Evolutionary conservation across 1,139 yeast genomes (phyloP).

Genomic region (Candida smagusa): DNA sequence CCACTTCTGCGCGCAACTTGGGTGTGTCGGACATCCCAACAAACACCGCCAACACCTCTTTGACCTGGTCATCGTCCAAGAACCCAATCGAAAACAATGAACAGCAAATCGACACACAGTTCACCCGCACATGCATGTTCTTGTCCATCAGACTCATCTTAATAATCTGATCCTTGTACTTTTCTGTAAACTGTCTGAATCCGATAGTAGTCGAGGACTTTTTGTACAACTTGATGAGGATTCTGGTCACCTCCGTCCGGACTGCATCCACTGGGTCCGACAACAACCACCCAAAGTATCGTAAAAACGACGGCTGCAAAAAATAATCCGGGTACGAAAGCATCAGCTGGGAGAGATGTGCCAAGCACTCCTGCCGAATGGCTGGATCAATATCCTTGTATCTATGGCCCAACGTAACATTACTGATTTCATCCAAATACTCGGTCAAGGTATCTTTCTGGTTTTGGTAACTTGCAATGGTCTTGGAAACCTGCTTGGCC

Average conservation of each 20-base stretch:
- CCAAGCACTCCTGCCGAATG: constrained; percentile 68
- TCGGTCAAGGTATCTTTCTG: constrained; percentile 54
- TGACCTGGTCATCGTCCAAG: constrained; percentile 41
- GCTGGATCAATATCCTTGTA: constrained; percentile 76
- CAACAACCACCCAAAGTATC: constrained; percentile 81
- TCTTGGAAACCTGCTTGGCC: constrained; percentile 35
- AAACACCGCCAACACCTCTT: constrained; percentile 7
- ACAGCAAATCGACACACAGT: constrained; percentile 51
- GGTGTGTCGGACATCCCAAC: constrained; percentile 16
- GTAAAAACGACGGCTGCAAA: constrained; percentile 63
- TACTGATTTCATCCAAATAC: constrained; percentile 63
- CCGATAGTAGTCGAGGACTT: constrained; percentile 30
- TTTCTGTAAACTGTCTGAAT: constrained; percentile 67
- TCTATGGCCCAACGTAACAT: constrained; percentile 68
- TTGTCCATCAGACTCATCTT: constrained; percentile 47
- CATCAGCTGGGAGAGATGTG: constrained; percentile 66
- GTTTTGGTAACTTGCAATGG: constrained; percentile 45
- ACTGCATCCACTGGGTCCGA: constrained; percentile 66
- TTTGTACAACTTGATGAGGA: constrained; percentile 50
- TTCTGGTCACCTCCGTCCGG: constrained; percentile 61
- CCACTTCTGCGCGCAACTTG: constrained; percentile 31
- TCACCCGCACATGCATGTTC: constrained; percentile 46
- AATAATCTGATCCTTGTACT: constrained; percentile 62
- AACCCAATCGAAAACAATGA: constrained; percentile 61
- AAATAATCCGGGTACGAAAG: constrained; percentile 66